Evolutionary conservation across 495 filamentous ascomycete genomes (phyloP).

Genomic region (Neurospora sp.): DNA sequence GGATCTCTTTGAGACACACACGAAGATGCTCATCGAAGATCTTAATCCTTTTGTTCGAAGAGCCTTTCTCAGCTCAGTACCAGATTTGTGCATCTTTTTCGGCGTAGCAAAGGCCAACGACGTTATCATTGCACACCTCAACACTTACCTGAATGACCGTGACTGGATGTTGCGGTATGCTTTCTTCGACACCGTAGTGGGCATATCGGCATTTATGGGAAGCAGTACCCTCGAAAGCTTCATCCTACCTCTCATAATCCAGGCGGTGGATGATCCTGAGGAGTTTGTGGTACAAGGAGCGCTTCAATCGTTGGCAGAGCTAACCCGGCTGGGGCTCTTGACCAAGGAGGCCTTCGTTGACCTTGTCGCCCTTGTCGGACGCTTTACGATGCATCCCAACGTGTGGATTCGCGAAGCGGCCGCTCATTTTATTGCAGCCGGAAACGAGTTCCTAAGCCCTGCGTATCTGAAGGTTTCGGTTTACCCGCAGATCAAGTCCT

Average conservation of each 20-base stretch:
- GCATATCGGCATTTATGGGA: slow-evolving; percentile 84
- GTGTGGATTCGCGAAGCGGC: slow-evolving; percentile 90
- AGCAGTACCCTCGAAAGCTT: slow-evolving; percentile 85
- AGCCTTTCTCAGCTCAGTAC: slow-evolving; percentile 88
- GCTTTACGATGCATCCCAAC: slow-evolving; percentile 89
- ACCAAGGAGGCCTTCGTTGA: slow-evolving; percentile 81
- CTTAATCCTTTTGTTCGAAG: slow-evolving; percentile 77
- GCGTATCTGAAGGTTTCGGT: slow-evolving; percentile 80
- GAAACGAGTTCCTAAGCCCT: slow-evolving; percentile 63
- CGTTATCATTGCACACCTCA: slow-evolving; percentile 87
- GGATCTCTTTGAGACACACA: slow-evolving; percentile 73
- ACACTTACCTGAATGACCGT: slow-evolving; percentile 93
- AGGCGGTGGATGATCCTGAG: slow-evolving; percentile 91
- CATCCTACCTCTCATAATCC: slow-evolving; percentile 91
- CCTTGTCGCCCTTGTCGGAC: slow-evolving; percentile 64
- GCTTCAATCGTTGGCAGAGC: slow-evolving; percentile 74
- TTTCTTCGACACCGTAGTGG: slow-evolving; percentile 91
- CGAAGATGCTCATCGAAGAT: slow-evolving; percentile 83
- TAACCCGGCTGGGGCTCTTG: slow-evolving; percentile 81
- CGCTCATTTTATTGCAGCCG: slow-evolving; percentile 67
- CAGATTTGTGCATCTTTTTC: slow-evolving; percentile 90
- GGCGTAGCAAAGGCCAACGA: slow-evolving; percentile 83
- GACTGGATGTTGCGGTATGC: slow-evolving; percentile 96
- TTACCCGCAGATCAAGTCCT: slow-evolving; percentile 66
- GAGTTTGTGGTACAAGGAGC: slow-evolving; percentile 92